Percentiles rank a stretch among this genome's conserved stretches.
phyloP scores from a whole-genome alignment of 768 basidiomycete species.

The Pulveroboletus frians region DNA sequence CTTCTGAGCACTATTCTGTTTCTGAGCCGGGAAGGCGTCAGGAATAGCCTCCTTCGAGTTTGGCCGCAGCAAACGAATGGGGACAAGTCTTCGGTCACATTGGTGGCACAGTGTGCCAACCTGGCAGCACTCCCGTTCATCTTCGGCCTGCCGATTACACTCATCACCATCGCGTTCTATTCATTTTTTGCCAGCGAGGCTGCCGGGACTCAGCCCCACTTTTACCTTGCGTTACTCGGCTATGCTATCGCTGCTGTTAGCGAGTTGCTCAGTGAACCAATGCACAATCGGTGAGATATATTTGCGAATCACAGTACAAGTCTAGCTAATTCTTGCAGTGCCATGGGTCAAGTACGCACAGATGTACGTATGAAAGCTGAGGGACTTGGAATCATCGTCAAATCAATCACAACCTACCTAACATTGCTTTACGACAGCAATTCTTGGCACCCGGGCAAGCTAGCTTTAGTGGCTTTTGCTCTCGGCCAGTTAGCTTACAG shows the following conservation, averaged over 20 bases:
- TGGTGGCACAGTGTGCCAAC: slow-evolving; percentile 32
- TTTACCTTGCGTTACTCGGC: slow-evolving; percentile 53
- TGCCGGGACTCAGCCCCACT: slow-evolving; percentile 59
- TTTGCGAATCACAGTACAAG: neutral
- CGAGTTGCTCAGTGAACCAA: slow-evolving; percentile 81
- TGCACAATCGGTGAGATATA: slow-evolving; percentile 59
- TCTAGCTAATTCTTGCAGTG: slow-evolving; percentile 39
- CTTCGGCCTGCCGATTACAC: slow-evolving; percentile 62
- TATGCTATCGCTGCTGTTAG: slow-evolving; percentile 72
- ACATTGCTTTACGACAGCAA: slow-evolving; percentile 50
- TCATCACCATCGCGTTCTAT: slow-evolving; percentile 51
- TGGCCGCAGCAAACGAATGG: slow-evolving; percentile 18
- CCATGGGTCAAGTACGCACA: slow-evolving; percentile 63
- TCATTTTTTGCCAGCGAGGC: slow-evolving; percentile 44
- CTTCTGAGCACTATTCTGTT: slow-evolving; percentile 87
- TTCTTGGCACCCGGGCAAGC: slow-evolving; percentile 31
- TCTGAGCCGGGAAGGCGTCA: slow-evolving; percentile 87
- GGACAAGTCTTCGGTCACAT: neutral
- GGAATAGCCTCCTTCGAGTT: slow-evolving; percentile 77
- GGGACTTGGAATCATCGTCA: slow-evolving; percentile 71
- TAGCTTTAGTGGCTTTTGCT: slow-evolving; percentile 80
- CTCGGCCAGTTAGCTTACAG: slow-evolving; percentile 79
- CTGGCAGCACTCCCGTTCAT: slow-evolving; percentile 61
- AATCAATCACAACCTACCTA: slow-evolving; percentile 68
- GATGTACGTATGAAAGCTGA: slow-evolving; percentile 78